Evolutionary conservation across 148 eudicot genomes (phyloP).

Genomic region (Arbutus unedo): DNA sequence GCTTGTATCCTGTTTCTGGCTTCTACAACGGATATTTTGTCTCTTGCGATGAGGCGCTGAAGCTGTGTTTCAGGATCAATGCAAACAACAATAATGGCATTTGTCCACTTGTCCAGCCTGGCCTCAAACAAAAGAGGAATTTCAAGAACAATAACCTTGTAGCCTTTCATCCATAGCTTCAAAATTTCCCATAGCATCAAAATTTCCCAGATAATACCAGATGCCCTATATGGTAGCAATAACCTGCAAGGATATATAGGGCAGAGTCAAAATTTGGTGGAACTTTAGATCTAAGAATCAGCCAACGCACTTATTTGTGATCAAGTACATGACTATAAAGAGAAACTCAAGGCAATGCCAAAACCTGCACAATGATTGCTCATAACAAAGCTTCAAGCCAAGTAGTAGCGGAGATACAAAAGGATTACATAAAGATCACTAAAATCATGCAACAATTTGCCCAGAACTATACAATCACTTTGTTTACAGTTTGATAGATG

Average conservation of each 20-base stretch:
- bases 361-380: background rate
- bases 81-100: constrained; percentile 79
- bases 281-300: background rate
- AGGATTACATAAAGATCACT: background rate
- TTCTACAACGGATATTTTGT: constrained; percentile 60
- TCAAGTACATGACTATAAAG: no score
- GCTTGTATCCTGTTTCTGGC: constrained; percentile 77
- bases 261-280: background rate
- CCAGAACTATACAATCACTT: background rate
- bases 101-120: constrained; percentile 89
- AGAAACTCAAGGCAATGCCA: background rate
- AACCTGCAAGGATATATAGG: constrained; percentile 43
- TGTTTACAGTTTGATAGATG: background rate
- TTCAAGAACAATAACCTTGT: constrained; percentile 70
- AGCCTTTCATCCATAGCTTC: constrained; percentile 86
- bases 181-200: constrained; percentile 61
- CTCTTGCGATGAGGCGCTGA: constrained; percentile 73
- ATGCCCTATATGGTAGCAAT: constrained; percentile 72
- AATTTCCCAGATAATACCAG: constrained; percentile 65
- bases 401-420: background rate
- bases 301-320: background rate
- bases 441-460: background rate
- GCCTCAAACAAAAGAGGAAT: constrained; percentile 88
- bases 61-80: constrained; percentile 84
- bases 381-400: background rate